Evolutionary conservation across 78 protist species (phyloP), one percentile per base, ranked within the genome.

Genomic region (Chrysochromulina parva): DNA sequence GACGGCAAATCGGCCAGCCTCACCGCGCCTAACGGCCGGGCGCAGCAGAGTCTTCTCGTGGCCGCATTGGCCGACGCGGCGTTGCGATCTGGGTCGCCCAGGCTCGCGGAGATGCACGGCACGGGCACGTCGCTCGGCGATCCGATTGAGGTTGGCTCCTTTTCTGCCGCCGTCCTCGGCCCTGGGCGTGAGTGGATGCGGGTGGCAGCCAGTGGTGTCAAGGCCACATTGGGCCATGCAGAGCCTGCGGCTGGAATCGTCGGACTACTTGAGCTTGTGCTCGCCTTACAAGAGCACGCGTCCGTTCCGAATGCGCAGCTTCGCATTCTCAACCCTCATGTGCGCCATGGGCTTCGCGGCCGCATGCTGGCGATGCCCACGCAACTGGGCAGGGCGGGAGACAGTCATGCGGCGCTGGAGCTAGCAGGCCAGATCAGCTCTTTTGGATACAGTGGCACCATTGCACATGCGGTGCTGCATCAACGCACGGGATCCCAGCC

Each of bases 151-250:
- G 3, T 55, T 1, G 74, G 55, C 3, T 87, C 96, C 10, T 65
- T 96, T 62, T 58, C 60, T 26, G 19, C 69, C 28, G 24, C 2
- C 65, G 3, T 38, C 13, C 38, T 22, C 76, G 1, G 10, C 52
- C 17, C 62, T 13, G 62, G 62, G 11, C 62, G 11, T 11, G 62
- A 58, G 62, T 6, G 11, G 22, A 58, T 59, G n/a, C 88, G 93
- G 66, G 66, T 88, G 11, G 60, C 88, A 22, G 57, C 96, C 14
- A 96, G 96, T 24, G 24, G 92, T 17, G 80, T 93, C n/a, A 96
- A 96, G 88, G 48, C 95, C 7, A 95, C 81, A 74, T 73, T 94
- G 47, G 98, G 97, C 10, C 98, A 96, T 81, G 3, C 47, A 82
- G 98, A 96, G 92, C 19, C 85, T 26, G 91, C 91, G 0, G 93